These are phyloP conservation scores for Dactylis glomerata DNA, from an alignment of 176 grass and related monocot genomes.

Conservation along the genomic window DNA sequence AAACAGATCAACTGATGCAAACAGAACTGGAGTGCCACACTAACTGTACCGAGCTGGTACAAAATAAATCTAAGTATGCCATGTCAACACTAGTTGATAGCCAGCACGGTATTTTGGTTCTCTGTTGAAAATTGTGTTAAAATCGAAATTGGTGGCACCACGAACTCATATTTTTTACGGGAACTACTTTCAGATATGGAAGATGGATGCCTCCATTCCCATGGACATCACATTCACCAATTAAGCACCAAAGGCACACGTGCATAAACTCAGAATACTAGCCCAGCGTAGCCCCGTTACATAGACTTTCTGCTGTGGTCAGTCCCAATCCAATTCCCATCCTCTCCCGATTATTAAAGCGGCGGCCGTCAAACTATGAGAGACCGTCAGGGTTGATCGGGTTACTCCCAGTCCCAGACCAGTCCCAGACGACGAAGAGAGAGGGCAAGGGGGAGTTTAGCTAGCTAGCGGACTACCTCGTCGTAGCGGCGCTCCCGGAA, in stretches of 20 bases:
- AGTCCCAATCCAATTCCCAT: neutral
- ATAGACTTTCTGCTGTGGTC: neutral
- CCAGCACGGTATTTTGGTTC: neutral
- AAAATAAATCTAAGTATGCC: neutral
- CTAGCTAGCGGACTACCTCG: slow-evolving; percentile 51
- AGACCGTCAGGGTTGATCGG: neutral
- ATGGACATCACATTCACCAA: neutral
- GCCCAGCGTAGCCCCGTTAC: neutral
- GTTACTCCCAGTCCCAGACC: slow-evolving; percentile 5
- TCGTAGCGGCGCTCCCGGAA: slow-evolving; percentile 67
- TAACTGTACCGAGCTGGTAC: neutral
- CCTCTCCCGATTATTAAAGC: neutral
- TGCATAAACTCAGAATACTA: neutral
- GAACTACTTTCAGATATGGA: neutral
- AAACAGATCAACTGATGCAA: neutral
- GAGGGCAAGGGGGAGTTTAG: neutral
- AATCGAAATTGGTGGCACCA: neutral
- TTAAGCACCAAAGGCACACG: neutral
- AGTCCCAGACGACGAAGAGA: slow-evolving; percentile 8
- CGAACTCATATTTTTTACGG: neutral
- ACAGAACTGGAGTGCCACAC: neutral
- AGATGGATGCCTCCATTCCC: neutral
- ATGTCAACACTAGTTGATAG: neutral
- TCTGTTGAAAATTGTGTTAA: neutral
- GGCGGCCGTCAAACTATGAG: neutral